Evolutionary conservation across 495 filamentous ascomycete genomes (phyloP).

Genomic region (Acidomyces sp.): DNA sequence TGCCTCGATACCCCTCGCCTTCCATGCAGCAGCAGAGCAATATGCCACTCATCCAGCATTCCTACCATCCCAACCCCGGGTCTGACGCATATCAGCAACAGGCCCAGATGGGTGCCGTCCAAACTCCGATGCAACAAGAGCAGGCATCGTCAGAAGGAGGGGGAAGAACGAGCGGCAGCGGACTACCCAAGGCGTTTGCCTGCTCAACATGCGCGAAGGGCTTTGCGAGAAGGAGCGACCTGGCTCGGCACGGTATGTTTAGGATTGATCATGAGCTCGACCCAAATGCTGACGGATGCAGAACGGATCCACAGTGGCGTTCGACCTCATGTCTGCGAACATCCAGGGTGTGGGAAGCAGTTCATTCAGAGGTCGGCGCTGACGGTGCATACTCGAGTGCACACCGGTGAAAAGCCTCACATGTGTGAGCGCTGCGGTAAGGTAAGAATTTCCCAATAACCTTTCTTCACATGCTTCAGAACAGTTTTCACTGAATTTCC

Average conservation of each 20-base stretch:
- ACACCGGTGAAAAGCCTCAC: slow-evolving; percentile 96
- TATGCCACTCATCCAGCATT: slow-evolving; percentile 41
- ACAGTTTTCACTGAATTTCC: slow-evolving; percentile 14
- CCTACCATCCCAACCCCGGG: slow-evolving; percentile 27
- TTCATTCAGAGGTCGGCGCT: slow-evolving; percentile 97
- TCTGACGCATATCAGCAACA: slow-evolving; percentile 28
- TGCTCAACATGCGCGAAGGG: slow-evolving; percentile 83
- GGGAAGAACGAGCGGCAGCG: slow-evolving; percentile 29
- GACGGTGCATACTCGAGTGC: slow-evolving; percentile 88
- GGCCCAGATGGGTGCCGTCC: slow-evolving; percentile 15
- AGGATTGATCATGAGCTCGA: background rate
- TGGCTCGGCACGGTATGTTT: slow-evolving; percentile 80
- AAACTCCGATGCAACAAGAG: slow-evolving; percentile 24
- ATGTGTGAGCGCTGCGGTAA: slow-evolving; percentile 96
- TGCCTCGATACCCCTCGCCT: slow-evolving; percentile 42
- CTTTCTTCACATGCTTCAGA: background rate
- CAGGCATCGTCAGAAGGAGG: slow-evolving; percentile 23
- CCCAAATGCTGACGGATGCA: slow-evolving; percentile 34
- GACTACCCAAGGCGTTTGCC: slow-evolving; percentile 70
- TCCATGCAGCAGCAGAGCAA: slow-evolving; percentile 35
- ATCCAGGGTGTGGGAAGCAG: slow-evolving; percentile 78
- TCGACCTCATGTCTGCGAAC: slow-evolving; percentile 85
- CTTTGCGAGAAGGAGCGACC: slow-evolving; percentile 87
- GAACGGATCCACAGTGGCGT: slow-evolving; percentile 92
- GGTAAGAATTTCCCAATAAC: slow-evolving; percentile 39